phyloP scores from a whole-genome alignment of 179 eudicot species.

The Vitellaria paradoxa region DNA sequence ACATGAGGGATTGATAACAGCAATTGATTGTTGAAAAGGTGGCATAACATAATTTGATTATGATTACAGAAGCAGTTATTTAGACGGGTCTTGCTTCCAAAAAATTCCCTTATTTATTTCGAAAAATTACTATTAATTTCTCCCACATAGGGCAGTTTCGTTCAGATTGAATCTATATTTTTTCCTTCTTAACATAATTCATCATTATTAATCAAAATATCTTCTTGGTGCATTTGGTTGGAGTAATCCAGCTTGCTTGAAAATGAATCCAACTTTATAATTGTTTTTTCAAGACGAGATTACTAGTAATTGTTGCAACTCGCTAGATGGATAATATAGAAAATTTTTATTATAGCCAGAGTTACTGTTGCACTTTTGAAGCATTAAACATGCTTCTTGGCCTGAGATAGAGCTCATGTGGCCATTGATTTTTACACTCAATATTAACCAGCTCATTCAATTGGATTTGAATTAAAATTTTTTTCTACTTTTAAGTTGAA shows the following conservation, averaged over 20 bases:
- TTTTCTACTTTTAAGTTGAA: too few relatives aligned
- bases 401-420: neutral
- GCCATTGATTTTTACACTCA: neutral
- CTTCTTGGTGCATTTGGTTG: constrained; percentile 2
- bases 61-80: neutral
- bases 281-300: neutral
- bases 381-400: neutral
- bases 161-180: neutral
- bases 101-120: neutral
- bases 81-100: too few relatives aligned
- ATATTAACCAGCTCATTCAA: neutral
- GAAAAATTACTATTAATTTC: constrained; percentile 1
- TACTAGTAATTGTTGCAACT: neutral
- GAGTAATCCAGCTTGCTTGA: neutral
- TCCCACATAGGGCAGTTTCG: neutral
- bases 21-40: neutral
- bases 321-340: neutral
- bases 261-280: constrained; percentile 5
- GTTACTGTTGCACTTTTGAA: neutral
- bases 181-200: neutral
- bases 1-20: neutral
- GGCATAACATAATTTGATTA: neutral
- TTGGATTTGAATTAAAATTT: too few relatives aligned
- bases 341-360: neutral
- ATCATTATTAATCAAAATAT: neutral